phyloP scores from a whole-genome alignment of 768 basidiomycete genomes.

The Ramaria sp. region DNA sequence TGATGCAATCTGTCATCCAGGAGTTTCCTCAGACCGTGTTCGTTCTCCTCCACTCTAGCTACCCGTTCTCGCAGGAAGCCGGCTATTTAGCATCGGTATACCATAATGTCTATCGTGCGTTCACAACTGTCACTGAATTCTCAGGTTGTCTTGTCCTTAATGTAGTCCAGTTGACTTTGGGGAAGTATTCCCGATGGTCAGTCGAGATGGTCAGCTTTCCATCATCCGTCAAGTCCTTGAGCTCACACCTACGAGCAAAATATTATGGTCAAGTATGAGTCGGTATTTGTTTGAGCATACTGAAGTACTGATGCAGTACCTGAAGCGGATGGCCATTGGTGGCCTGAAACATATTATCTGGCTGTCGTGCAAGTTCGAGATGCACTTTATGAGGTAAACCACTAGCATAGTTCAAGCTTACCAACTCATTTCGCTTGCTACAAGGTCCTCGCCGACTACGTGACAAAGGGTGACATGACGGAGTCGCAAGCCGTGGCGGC shows the following conservation, averaged over 20 bases:
- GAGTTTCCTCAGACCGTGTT: slow-evolving; percentile 49
- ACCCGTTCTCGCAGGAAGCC: slow-evolving; percentile 70
- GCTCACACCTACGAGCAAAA: slow-evolving; percentile 64
- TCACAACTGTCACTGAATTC: not conserved
- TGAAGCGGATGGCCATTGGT: slow-evolving; percentile 57
- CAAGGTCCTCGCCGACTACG: slow-evolving; percentile 47
- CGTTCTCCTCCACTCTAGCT: slow-evolving; percentile 66
- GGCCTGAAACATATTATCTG: slow-evolving; percentile 71
- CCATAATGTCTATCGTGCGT: slow-evolving; percentile 46
- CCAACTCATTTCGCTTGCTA: not conserved
- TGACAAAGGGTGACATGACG: slow-evolving; percentile 38
- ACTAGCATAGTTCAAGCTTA: not conserved
- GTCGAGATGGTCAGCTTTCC: slow-evolving; percentile 47
- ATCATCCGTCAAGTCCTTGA: slow-evolving; percentile 58
- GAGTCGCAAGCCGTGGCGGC: slow-evolving; percentile 44
- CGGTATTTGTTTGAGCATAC: not conserved
- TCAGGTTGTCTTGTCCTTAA: not conserved
- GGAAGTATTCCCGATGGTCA: slow-evolving; percentile 62
- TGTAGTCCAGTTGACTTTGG: slow-evolving; percentile 50
- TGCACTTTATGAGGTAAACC: slow-evolving; percentile 44
- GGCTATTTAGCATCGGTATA: slow-evolving; percentile 68
- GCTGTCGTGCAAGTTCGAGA: slow-evolving; percentile 53
- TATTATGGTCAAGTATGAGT: slow-evolving; percentile 67
- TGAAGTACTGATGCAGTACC: not conserved
- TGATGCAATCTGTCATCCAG: slow-evolving; percentile 59